Evolutionary conservation across 306 rosid species (phyloP), one percentile per base, ranked within the genome.

Genomic region (Heteromeles arbutifolia): DNA sequence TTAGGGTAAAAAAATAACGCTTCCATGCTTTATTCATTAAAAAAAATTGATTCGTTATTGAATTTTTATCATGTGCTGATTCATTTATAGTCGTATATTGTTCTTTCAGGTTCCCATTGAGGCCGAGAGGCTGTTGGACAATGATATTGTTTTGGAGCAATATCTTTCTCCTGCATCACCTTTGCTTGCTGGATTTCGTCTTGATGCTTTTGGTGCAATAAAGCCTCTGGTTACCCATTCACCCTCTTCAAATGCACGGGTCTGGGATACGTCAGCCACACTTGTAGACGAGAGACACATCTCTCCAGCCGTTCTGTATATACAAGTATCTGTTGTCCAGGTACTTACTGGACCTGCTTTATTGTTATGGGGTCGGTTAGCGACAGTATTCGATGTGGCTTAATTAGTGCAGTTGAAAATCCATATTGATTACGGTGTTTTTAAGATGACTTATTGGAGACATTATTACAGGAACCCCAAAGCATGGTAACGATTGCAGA

Each of bases 181-280:
- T 70, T 64, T 70, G 83, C 88, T 90, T 81, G 91, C 93, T 29
- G 99, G 99, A 69, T 96, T 96, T 82, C 98, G 99, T 66, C 79
- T 96, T 73, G 99, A 96, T 77, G 92, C 93, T 86, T 89, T 85
- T 54, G 81, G 90, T 65, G 96, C 94, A 70, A 90, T 96, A 81
- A 96, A 89, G 87, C 97, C 96, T 78, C 90, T 91, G 79, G 91
- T 90, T 78, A 88, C 88, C 76, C 99, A 92, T 89, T 92, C 99
- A 45, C 99, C 97, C 54, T 67, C 79, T 68, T 84, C 89, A 37
- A 84, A 92, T 82, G 78, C 79, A 74, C 80, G 25, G 41, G 67
- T 56, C 78, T 79, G 84, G 83, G 84, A 59, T n/a, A 39, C 77
- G 37, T 81, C 96, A 43, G 24, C 65, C 11, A 83, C 90, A 44